phyloP scores from a whole-genome alignment of 2,329 filamentous ascomycete species.

The Biscogniauxia sp. region DNA sequence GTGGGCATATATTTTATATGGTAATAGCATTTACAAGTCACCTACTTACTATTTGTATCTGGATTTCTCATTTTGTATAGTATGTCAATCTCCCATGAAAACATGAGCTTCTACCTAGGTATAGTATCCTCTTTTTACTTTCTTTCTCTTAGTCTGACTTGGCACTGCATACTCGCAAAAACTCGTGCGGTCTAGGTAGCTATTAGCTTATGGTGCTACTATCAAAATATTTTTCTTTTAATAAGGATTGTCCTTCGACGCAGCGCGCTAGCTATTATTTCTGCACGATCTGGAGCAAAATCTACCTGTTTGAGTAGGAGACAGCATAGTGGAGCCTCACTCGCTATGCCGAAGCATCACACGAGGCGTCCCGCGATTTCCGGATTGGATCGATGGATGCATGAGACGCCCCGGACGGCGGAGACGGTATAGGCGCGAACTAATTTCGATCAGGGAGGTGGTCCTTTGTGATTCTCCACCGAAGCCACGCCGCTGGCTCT shows the following conservation, averaged over 20 bases:
- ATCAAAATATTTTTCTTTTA: neutral
- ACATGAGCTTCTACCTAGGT: no score
- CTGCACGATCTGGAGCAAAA: neutral
- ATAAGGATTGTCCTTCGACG: neutral
- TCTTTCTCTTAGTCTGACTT: no score
- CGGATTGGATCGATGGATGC: neutral
- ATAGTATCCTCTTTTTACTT: no score
- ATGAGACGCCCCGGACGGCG: neutral
- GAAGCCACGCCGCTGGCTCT: neutral
- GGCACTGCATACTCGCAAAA: no score
- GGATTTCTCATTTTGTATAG: no score
- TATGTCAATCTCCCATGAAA: no score
- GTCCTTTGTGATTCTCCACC: neutral
- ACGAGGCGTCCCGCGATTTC: neutral
- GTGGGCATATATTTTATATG: no score
- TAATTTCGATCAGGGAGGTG: neutral
- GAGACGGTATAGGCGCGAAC: neutral
- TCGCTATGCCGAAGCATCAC: neutral
- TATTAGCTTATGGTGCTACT: neutral
- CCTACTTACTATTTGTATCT: no score
- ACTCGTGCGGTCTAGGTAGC: neutral
- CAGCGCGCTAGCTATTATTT: neutral
- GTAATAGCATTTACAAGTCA: no score
- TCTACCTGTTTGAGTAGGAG: neutral
- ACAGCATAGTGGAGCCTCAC: neutral